A percentile compares a stretch with the other conserved stretches of the same genome.
phyloP scores from a whole-genome alignment of 129 eudicot species.

The Dittrichia graveolens region DNA sequence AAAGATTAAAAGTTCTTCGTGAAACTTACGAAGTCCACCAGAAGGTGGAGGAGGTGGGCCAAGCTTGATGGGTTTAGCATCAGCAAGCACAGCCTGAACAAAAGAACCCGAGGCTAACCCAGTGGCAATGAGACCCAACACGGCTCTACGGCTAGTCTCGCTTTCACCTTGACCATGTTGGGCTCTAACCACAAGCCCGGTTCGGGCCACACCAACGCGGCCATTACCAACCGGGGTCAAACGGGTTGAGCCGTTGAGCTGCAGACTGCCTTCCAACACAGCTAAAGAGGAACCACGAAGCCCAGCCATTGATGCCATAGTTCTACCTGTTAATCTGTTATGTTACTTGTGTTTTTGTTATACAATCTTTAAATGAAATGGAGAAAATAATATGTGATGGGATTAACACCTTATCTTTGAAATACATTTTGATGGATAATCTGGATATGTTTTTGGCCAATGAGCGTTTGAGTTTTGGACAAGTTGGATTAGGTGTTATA shows the following conservation, averaged over 20 bases:
- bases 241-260: slow-evolving; percentile 53
- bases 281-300: slow-evolving; percentile 72
- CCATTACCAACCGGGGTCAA: slow-evolving; percentile 42
- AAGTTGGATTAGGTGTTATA: slow-evolving; percentile 50
- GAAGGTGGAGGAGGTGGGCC: slow-evolving; percentile 92
- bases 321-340: slow-evolving; percentile 49
- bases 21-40: slow-evolving; percentile 87
- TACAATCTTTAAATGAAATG: slow-evolving; percentile 28
- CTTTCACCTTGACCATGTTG: slow-evolving; percentile 59
- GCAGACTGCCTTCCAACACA: slow-evolving; percentile 75
- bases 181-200: slow-evolving; percentile 72
- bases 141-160: slow-evolving; percentile 87
- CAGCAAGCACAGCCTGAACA: slow-evolving; percentile 85
- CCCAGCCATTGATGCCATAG: slow-evolving; percentile 86
- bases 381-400: slow-evolving; percentile 54
- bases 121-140: slow-evolving; percentile 85
- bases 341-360: slow-evolving; percentile 14
- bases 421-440: slow-evolving; percentile 36
- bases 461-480: slow-evolving; percentile 38
- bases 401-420: slow-evolving; percentile 60
- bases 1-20: too few species aligned
- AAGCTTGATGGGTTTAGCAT: slow-evolving; percentile 74
- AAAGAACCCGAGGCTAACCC: slow-evolving; percentile 80
- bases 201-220: slow-evolving; percentile 38
- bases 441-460: slow-evolving; percentile 72